Conservation (phyloP, 768 basidiomycete species). For the Holtermannia corniformis region DNA sequence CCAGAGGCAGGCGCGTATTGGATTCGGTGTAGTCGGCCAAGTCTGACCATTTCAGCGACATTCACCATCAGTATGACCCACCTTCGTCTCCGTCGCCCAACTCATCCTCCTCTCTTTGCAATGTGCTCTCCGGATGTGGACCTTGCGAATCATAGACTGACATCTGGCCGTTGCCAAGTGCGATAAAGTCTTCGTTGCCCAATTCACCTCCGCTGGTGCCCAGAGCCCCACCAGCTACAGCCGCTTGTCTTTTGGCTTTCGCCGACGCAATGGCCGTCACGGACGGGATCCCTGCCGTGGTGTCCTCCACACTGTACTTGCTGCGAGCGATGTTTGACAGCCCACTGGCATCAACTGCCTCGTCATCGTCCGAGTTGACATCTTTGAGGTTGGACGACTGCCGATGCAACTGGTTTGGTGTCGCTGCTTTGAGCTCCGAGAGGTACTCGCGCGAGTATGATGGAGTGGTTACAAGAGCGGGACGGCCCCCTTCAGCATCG, state of each 20-base stretch:
- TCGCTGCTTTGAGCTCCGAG: constrained; percentile 41
- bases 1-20: constrained; percentile 39
- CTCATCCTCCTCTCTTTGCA: constrained; percentile 46
- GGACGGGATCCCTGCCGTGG: constrained; percentile 40
- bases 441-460: constrained; percentile 43
- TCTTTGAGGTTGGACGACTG: neutral
- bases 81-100: constrained; percentile 40
- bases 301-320: constrained; percentile 39
- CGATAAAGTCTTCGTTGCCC: constrained; percentile 42
- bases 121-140: constrained; percentile 42
- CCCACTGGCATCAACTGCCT: constrained; percentile 16
- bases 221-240: constrained; percentile 26
- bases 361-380: constrained; percentile 4
- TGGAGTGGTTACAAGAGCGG: constrained; percentile 5
- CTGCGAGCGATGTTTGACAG: constrained; percentile 25
- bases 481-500: neutral
- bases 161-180: constrained; percentile 39
- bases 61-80: constrained; percentile 4
- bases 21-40: constrained; percentile 40
- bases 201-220: constrained; percentile 4
- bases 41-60: constrained; percentile 13
- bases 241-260: constrained; percentile 39
- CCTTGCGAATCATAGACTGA: constrained; percentile 32
- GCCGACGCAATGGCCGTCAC: constrained; percentile 41
- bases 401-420: constrained; percentile 29